Evolutionary conservation across 2,329 filamentous ascomycete species (phyloP).

Genomic region (Exophiala spinifera): DNA sequence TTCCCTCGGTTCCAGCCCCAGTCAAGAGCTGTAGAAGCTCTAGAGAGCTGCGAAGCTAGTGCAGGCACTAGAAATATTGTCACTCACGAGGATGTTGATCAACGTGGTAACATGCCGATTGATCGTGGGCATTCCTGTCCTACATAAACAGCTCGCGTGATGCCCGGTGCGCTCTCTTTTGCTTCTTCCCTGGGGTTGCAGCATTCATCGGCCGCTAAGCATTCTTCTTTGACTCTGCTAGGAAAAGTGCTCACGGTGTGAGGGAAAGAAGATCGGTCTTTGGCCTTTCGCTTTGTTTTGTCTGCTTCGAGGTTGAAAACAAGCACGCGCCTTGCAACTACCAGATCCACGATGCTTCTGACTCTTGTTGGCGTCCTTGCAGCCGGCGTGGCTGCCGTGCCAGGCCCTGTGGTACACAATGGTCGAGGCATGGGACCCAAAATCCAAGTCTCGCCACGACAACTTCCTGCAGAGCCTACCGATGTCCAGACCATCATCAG

Average conservation of each 20-base stretch:
- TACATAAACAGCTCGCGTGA: conserved; percentile 11
- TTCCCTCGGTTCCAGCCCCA: conserved; percentile 7
- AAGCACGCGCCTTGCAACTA: neutral
- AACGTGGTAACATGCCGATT: neutral
- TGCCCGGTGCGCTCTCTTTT: neutral
- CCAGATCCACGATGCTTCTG: conserved; percentile 6
- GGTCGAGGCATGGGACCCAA: conserved; percentile 15
- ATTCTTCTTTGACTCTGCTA: no score
- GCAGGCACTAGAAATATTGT: conserved; percentile 13
- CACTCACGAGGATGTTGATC: neutral
- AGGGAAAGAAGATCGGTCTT: neutral
- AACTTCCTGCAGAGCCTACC: conserved; percentile 38
- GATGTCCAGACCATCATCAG: conserved; percentile 40
- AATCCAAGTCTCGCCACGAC: conserved; percentile 30
- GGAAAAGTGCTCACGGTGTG: no score
- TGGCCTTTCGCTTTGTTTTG: neutral
- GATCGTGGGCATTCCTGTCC: neutral
- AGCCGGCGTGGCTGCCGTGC: conserved; percentile 9
- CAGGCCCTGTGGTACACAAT: conserved; percentile 22
- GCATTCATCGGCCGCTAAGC: neutral
- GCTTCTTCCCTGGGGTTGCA: neutral
- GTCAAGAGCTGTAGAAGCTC: neutral
- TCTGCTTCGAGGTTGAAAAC: neutral
- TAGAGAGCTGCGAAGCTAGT: conserved; percentile 9
- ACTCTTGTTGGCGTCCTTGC: conserved; percentile 9